Evolutionary conservation across 2,329 filamentous ascomycete genomes (phyloP), one percentile per base, ranked within the genome.

Genomic region (Aspergillus sclerotialis): DNA sequence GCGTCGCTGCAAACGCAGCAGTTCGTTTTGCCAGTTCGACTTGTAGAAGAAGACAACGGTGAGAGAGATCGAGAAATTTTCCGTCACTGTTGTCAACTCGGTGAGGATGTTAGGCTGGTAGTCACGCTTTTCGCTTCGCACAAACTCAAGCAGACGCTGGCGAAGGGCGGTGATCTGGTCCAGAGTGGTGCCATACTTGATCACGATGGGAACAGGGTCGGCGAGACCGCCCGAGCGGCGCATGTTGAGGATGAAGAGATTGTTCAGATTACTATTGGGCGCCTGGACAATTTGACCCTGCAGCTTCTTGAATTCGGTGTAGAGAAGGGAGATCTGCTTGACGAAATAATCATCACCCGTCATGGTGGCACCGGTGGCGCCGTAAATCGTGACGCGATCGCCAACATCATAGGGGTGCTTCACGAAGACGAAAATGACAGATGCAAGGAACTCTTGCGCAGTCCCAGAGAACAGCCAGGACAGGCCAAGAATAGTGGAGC

Each of bases 241-340:
- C 65, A 94, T 88, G 61, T 96, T 96, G 28, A 95, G 79, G 43
- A 96, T 94, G 63, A 95, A 95, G 1, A 96, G 73, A 0, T 78
- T 87, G 63, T 95, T 96, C 36, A 96, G 75, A 24, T 94, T 80
- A 38, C 84, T 93, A 72, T 96, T 96, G 8, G 90, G 90, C 1
- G 90, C 90, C 61, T 95, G 90, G 0, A 96, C 90, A 15, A 95
- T 82, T 50, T 95, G 89, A 2, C 90, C 90, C 61, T 95, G 83
- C 84, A 95, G 90, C 70, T 95, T 95, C 72, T 95, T 95, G 69
- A 95, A 95, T 54, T 95, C 90, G 10, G 90, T 96, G 58, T 92
- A 96, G 11, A 95, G 73, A 1, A 96, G 72, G 2, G 87, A 84
- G 36, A 96, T 93, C 54, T 94, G 86, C 35, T 93, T 94, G 35